Percentiles rank a stretch among this genome's conserved stretches.
These are phyloP conservation scores for Kodamaea sp. DNA, from an alignment of 1,139 yeast species.

Conservation along the genomic window DNA sequence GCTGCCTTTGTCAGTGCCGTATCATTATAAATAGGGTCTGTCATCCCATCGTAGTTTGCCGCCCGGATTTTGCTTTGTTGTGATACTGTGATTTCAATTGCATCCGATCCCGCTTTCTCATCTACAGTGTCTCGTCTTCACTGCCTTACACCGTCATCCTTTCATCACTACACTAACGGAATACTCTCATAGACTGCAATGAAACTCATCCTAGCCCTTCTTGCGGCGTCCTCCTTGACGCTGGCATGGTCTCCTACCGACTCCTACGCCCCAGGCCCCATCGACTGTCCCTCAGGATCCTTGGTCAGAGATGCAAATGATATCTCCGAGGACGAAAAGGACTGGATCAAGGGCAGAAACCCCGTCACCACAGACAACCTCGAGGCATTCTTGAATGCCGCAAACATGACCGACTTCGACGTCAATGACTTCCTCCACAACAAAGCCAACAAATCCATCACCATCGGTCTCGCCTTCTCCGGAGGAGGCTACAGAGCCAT, in stretches of 20 bases:
- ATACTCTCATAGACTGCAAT: no score
- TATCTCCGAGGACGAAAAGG: constrained; percentile 18
- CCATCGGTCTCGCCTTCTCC: constrained; percentile 26
- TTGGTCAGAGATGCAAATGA: constrained; percentile 20
- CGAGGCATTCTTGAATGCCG: constrained; percentile 19
- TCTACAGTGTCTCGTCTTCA: no score
- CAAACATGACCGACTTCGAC: constrained; percentile 23
- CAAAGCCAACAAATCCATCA: constrained; percentile 20
- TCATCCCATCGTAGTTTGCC: no score
- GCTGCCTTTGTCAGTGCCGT: no score
- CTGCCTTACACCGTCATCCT: no score
- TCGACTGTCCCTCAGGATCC: constrained; percentile 20
- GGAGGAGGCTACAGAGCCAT: constrained; percentile 33
- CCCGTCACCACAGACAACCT: constrained; percentile 22
- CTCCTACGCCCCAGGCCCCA: constrained; percentile 25
- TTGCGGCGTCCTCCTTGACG: neutral
- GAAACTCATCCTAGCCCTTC: constrained; percentile 2
- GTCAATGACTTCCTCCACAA: constrained; percentile 20
- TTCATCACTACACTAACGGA: no score
- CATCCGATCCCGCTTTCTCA: no score
- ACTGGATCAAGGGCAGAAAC: constrained; percentile 22
- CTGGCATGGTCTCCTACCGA: constrained; percentile 22
- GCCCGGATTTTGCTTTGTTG: no score
- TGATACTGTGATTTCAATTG: no score
- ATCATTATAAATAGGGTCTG: no score